Conservation (phyloP, 2,329 filamentous ascomycete species). For the Epichloe baconii region DNA sequence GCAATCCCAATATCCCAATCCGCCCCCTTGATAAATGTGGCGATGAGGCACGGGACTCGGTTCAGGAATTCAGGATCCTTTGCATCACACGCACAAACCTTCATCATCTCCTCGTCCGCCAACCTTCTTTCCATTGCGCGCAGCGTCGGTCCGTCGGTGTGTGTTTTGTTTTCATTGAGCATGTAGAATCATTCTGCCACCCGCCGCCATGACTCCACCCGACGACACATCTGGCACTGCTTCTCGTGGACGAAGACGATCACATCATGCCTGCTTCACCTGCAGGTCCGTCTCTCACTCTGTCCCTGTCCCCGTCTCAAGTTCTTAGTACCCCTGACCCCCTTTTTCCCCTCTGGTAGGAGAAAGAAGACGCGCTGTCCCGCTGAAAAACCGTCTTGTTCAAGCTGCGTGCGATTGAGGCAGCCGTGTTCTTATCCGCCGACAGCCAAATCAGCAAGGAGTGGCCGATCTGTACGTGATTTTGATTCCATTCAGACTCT, state of each 20-base stretch:
- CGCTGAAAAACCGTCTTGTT: conserved; percentile 37
- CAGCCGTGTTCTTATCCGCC: conserved; percentile 33
- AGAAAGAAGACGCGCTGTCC: conserved; percentile 39
- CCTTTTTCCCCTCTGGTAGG: conserved; percentile 9
- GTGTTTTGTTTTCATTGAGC: not conserved
- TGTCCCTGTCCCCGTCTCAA: not conserved
- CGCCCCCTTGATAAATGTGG: not conserved
- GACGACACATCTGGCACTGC: conserved; percentile 15
- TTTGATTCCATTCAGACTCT: too few relatives aligned
- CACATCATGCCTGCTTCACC: conserved; percentile 31
- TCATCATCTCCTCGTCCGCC: not conserved
- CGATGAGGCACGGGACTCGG: not conserved
- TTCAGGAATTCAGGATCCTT: too few relatives aligned
- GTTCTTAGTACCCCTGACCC: not conserved
- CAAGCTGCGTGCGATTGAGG: conserved; percentile 34
- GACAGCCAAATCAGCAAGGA: conserved; percentile 22
- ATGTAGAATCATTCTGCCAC: conserved; percentile 1
- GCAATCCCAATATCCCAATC: not conserved
- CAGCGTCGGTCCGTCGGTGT: not conserved
- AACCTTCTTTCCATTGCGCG: not conserved
- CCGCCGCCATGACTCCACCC: conserved; percentile 18
- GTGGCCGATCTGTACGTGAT: conserved; percentile 30
- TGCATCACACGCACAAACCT: not conserved
- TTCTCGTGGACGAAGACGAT: conserved; percentile 24
- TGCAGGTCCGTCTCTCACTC: conserved; percentile 26